phyloP scores from a whole-genome alignment of 768 basidiomycete genomes.

The Boletellus ananiceps region DNA sequence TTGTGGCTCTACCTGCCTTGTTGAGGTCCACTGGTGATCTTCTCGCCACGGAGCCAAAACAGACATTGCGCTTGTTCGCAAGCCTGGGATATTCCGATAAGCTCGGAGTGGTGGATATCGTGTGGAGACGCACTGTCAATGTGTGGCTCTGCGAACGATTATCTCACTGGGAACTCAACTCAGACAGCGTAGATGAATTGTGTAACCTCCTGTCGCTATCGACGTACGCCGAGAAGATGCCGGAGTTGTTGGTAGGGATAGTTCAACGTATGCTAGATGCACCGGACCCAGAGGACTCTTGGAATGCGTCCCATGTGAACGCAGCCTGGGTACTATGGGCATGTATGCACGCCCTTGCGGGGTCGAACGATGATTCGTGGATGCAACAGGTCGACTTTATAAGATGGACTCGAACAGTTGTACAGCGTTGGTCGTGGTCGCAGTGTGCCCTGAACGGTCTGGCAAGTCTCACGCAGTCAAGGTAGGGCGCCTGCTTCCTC shows the following conservation, averaged over 20 bases:
- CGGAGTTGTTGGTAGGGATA: conserved; percentile 41
- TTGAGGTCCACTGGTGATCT: conserved; percentile 46
- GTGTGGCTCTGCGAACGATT: conserved; percentile 44
- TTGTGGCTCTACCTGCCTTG: conserved; percentile 58
- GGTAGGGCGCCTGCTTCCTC: conserved; percentile 31
- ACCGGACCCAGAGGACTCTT: conserved; percentile 28
- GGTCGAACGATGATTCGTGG: conserved; percentile 44
- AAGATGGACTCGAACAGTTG: conserved; percentile 43
- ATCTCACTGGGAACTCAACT: conserved; percentile 35
- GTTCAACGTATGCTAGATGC: conserved; percentile 38
- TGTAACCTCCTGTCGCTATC: conserved; percentile 52
- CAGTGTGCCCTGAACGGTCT: conserved; percentile 52
- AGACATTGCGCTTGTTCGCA: conserved; percentile 47
- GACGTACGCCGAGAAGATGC: conserved; percentile 43
- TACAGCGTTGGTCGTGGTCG: conserved; percentile 56
- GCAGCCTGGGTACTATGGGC: conserved; percentile 54
- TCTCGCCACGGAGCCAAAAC: conserved; percentile 39
- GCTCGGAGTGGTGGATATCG: conserved; percentile 52
- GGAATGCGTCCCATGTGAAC: conserved; percentile 35
- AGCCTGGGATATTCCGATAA: conserved; percentile 44
- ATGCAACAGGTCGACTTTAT: conserved; percentile 40
- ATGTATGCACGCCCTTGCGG: conserved; percentile 49
- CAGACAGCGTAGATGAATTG: conserved; percentile 47
- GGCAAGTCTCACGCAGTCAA: conserved; percentile 41
- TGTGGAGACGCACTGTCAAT: conserved; percentile 55